Conservation (phyloP, 495 filamentous ascomycete species). For the Penicillium paxilli region DNA sequence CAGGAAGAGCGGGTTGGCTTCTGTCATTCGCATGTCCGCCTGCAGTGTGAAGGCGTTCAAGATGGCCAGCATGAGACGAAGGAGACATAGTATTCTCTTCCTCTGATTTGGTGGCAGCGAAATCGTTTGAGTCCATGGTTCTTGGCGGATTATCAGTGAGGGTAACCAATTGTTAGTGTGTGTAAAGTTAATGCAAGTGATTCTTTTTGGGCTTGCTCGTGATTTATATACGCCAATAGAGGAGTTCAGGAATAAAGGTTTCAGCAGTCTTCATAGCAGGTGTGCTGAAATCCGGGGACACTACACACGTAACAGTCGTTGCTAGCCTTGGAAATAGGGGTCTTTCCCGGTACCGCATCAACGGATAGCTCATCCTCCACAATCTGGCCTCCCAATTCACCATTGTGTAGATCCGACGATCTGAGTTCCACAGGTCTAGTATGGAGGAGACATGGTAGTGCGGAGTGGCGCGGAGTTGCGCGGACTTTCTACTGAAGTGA, state of each 20-base stretch:
- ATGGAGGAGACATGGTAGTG: neutral
- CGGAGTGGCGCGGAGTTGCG: neutral
- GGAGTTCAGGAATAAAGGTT: neutral
- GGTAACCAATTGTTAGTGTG: neutral
- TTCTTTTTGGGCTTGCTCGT: neutral
- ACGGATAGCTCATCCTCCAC: neutral
- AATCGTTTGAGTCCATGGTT: constrained; percentile 1
- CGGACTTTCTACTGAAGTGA: neutral
- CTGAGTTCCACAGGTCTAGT: neutral
- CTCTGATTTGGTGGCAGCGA: neutral
- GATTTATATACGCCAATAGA: neutral
- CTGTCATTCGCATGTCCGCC: constrained; percentile 4
- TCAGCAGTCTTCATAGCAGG: neutral
- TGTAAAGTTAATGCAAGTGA: no score
- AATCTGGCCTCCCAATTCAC: neutral
- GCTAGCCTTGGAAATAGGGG: neutral
- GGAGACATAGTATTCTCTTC: neutral
- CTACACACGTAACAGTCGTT: neutral
- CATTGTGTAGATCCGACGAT: neutral
- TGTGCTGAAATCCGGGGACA: neutral
- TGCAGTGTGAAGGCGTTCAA: constrained; percentile 8
- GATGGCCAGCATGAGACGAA: constrained; percentile 2
- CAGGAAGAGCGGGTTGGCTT: constrained; percentile 3
- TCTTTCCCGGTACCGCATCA: neutral
- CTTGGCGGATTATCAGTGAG: neutral